phyloP scores from a whole-genome alignment of 164 flowering plant species.

The Stephania japonica region DNA sequence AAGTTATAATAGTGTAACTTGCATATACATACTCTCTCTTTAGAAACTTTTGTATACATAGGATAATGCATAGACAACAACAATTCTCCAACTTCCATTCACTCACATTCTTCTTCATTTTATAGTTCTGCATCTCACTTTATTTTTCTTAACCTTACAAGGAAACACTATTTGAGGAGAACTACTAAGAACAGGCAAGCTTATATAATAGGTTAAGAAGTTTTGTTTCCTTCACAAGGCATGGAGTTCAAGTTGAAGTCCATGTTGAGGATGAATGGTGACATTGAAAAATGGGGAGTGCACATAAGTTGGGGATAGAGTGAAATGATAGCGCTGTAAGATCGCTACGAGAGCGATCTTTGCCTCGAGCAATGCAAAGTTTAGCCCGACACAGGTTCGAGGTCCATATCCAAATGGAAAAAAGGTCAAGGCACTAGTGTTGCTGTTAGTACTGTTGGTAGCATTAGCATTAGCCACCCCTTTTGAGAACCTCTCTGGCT shows the following conservation, averaged over 20 bases:
- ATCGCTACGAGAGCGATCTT: conserved; percentile 42
- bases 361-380: conserved; percentile 28
- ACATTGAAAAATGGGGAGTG: neutral
- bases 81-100: no score
- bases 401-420: conserved; percentile 44
- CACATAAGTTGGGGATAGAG: conserved; percentile 22
- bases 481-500: conserved; percentile 45
- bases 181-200: neutral
- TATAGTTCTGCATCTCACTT: no score
- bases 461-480: conserved; percentile 33
- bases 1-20: no score
- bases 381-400: conserved; percentile 33
- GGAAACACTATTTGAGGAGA: no score
- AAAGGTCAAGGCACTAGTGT: conserved; percentile 14
- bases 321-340: conserved; percentile 27
- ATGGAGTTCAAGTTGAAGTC: neutral
- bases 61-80: no score
- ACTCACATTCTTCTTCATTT: no score
- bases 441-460: neutral
- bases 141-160: no score
- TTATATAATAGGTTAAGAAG: no score
- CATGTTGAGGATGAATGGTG: neutral
- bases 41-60: no score
- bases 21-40: no score
- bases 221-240: neutral